These are phyloP conservation scores for Graphilbum sp. DNA, from an alignment of 2,329 filamentous ascomycete genomes.

Conservation along the genomic window DNA sequence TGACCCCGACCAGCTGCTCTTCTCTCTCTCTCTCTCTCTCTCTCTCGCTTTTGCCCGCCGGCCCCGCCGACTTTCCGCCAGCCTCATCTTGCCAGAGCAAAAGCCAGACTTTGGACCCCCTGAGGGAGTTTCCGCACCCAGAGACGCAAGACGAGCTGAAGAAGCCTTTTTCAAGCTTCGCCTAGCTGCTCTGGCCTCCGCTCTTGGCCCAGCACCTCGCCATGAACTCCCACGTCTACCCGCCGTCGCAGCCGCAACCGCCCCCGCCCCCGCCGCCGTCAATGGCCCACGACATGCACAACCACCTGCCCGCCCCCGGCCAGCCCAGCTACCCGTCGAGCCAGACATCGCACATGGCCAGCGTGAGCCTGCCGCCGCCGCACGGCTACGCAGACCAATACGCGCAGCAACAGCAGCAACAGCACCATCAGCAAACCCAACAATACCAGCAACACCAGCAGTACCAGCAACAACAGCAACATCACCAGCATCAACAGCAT, in stretches of 20 bases:
- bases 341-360: conserved; percentile 5
- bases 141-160: no score
- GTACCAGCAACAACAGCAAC: neutral
- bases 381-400: conserved; percentile 8
- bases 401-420: conserved; percentile 1
- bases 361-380: conserved; percentile 8
- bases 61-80: no score
- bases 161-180: neutral
- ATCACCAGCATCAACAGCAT: neutral
- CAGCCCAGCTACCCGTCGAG: conserved; percentile 4
- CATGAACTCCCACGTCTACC: conserved; percentile 8
- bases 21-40: no score
- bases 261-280: conserved; percentile 5
- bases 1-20: no score
- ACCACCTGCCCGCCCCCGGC: conserved; percentile 6
- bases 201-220: neutral
- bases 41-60: no score
- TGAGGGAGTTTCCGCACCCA: no score
- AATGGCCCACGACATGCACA: conserved; percentile 7
- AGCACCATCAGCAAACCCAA: neutral
- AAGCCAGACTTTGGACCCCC: no score
- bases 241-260: conserved; percentile 5
- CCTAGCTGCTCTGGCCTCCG: no score
- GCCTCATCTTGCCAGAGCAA: no score
- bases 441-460: conserved; percentile 1